Base-by-base conservation (phyloP, 257 asterid species). In the Ligustrum vulgare region DNA sequence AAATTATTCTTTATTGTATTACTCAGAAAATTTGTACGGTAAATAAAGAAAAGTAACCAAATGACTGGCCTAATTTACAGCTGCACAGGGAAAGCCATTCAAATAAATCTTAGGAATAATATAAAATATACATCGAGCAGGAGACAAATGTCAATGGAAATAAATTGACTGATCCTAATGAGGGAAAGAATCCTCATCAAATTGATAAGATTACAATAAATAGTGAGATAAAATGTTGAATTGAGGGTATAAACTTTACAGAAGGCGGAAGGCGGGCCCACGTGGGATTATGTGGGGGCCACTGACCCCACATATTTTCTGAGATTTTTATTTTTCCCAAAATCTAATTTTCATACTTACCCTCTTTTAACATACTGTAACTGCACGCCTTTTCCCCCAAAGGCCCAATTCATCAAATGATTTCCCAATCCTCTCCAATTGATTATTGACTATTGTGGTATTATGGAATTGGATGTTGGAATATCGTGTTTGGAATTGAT, bases 11-110 rank as follows among this genome's bases (percentile, higher is more conserved):
- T 54, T 54, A 28, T 56, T 22, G 12, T 56, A n/a, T 56, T 20
- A 20, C 4, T 56, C 28, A 56, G 28, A 56, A 56, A 56, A 20
- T 8, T 56, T 56, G n/a, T 45, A 56, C 32, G 6, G 64, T 56
- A 56, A 0, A 56, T 20, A 56, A 8, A 56, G 64, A 56, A 22
- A 56, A n/a, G 64, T 56, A 20, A 7, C 28, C 1, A 25, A 31
- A 73, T 75, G 66, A n/a, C 31, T 56, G 36, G 65, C 8, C 73
- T 41, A 69, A 69, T 39, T 69, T 69, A 69, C 35, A 39, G 73
- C 28, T 20, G 35, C 22, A 22, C 31, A 3, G 28, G 64, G 13
- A 37, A 34, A 31, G 67, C 75, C 54, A 67, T 51, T 78, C 64
- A 45, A 39, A 70, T 64, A 75, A 77, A 60, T 54, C 67, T 9